A percentile compares a stretch with the other conserved stretches of the same genome.
Conservation (phyloP, 2,329 filamentous ascomycete species). For the Curvularia sp. region DNA sequence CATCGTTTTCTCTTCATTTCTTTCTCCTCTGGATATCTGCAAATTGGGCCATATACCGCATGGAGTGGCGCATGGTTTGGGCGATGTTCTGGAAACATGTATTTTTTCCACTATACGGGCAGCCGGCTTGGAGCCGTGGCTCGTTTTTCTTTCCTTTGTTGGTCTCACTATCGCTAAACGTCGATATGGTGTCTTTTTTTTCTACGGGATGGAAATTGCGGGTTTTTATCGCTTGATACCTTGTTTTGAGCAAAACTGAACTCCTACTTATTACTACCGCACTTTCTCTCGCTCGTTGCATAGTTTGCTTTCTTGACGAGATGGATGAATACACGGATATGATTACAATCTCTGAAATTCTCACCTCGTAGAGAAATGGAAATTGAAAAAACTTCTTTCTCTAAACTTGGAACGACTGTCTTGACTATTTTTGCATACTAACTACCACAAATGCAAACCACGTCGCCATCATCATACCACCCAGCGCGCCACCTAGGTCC, state of each 20-base stretch:
- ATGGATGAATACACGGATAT: conserved; percentile 1
- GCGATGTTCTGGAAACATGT: neutral
- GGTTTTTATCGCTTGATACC: conserved; percentile 10
- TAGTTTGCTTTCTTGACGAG: conserved; percentile 7
- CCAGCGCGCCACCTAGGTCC: no score
- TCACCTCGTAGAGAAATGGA: neutral
- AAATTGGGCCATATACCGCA: neutral
- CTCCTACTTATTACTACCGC: conserved; percentile 4
- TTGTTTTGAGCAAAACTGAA: conserved; percentile 2
- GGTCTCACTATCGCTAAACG: conserved; percentile 4
- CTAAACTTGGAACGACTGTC: no score
- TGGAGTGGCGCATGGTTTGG: conserved; percentile 1
- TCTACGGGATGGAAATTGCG: conserved; percentile 20
- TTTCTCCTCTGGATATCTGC: conserved; percentile 21
- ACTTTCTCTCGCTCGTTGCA: neutral
- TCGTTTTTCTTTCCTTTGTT: conserved; percentile 3
- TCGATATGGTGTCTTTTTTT: conserved; percentile 18
- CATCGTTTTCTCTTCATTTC: conserved; percentile 20
- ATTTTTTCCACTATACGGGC: neutral
- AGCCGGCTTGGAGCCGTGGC: neutral
- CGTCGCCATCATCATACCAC: no score
- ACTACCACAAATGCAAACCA: no score
- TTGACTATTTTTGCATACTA: neutral
- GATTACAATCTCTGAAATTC: neutral
- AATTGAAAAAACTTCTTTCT: neutral